Base-by-base conservation (phyloP, 2,329 filamentous ascomycete species). In the Diaporthe batatas region DNA sequence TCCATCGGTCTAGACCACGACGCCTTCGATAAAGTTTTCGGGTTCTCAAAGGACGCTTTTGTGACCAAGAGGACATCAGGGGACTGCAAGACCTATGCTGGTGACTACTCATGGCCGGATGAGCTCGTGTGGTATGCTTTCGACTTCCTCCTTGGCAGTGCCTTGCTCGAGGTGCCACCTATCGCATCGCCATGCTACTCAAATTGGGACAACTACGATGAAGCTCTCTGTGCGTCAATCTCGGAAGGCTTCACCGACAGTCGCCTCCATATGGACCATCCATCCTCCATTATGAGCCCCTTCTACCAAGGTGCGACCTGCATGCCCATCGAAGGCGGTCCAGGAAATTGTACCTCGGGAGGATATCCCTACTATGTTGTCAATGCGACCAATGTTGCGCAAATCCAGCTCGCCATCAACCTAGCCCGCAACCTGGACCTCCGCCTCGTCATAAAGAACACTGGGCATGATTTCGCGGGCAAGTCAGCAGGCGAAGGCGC, bases 41-140 rank as follows among this genome's bases (percentile, higher is more conserved):
- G 68, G 21, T 51, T 73, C 68, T 67, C 55, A 1, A 44, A 70
- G 32, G 39, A 4, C 18, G n/a, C 29, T 7, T 36, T 65, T 12
- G 25, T 34, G 1, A 23, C 55, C 18, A 72, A 53, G 18, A 51
- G 42, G 8, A 47, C 55, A 18, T n/a, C 58, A 12, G 39, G 34
- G 6, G 16, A 72, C n/a, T 78, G 78, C 73, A 78, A 77, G 72
- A 72, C 75, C 11, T 73, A 76, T 44, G 89, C 89, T 0, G 85
- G 84, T 21, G 87, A 91, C 71, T n/a, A 75, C 0, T 85, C 83
- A 77, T 92, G 90, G 89, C 90, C 90, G 0, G 79, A 80, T 0
- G 29, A 75, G 0, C 58, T 76, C 1, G 78, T 80, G 6, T 92
- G 90, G 89, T 75, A 80, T 8, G 70, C 76, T 0, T 84, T 92